Evolutionary conservation across 768 basidiomycete species (phyloP), one percentile per base, ranked within the genome.

Genomic region (Asterophora parasitica): DNA sequence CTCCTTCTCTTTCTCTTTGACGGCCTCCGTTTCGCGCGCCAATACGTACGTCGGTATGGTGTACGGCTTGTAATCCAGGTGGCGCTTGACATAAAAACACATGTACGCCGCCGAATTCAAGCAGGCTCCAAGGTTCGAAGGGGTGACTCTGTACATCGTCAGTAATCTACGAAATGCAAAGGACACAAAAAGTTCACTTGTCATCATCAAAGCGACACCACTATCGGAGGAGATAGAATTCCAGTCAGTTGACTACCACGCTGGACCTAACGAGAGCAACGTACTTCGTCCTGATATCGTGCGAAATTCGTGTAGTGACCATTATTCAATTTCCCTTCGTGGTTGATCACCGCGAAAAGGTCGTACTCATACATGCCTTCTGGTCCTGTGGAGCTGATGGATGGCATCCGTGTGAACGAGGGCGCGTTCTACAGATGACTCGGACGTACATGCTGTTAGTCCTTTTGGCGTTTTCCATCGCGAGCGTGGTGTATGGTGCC

Each of bases 171-270:
- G 32, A 46, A 20, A 42, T 43, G 35, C 36, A 15, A 37, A 23
- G 38, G 30, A 26, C 47, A 27, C 46, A 26, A 27, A 44, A 31
- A 40, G 16, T 32, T 62, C 58, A 90, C 88, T 90, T 95, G 58
- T 94, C 92, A 60, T 96, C 93, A 63, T 96, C 92, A 64, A 92
- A 92, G 17, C 84, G 84, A 67, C 88, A 95, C 92, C 92, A 97
- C 84, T 94, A 43, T 27, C 42, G 35, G 41, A 42, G 31, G 30
- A 26, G 42, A 46, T 17, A 45, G 36, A 42, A 30, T 35, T 26
- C 48, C 38, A 42, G 30, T 44, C 19, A 49, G 42, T 34, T 36
- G 20, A 33, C 10, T 12, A 19, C 40, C 36, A 40, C 31, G 9
- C n/a, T 16, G 13, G 40, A 34, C 31, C 34, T 17, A 16, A 40